Conservation (phyloP, 805 yeast species). For the Kuraishia ogatae region DNA sequence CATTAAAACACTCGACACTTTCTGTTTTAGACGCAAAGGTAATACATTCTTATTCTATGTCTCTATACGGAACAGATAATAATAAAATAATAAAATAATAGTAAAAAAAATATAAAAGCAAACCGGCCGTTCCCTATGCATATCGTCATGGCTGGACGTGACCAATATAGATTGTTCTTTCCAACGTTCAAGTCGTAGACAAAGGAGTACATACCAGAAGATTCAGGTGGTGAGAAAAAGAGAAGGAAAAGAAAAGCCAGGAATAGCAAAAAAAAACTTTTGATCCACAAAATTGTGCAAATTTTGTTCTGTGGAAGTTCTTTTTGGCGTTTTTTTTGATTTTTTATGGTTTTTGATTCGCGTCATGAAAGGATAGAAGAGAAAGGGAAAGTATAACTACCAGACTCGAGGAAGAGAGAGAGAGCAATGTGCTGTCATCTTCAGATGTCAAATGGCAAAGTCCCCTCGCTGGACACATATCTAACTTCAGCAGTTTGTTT, state of each 20-base stretch:
- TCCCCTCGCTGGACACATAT: constrained; percentile 39
- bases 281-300: neutral
- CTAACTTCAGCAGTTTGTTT: constrained; percentile 47
- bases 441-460: neutral
- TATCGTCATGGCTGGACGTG: neutral
- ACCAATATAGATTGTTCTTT: neutral
- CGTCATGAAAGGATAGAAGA: neutral
- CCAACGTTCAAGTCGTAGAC: neutral
- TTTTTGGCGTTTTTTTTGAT: neutral
- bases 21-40: neutral
- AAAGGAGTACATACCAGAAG: neutral
- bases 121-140: neutral
- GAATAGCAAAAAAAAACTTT: neutral
- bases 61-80: too few species aligned
- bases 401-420: too few species aligned
- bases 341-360: neutral
- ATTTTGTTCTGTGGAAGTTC: too few species aligned
- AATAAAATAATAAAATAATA: too few species aligned
- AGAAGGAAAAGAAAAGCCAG: neutral
- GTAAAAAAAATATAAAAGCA: neutral
- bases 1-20: too few species aligned
- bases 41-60: neutral
- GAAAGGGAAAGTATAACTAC: too few species aligned
- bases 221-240: constrained; percentile 9
- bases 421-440: neutral